Percentiles rank a stretch among this genome's conserved stretches.
phyloP scores from a whole-genome alignment of 2,329 filamentous ascomycete species.

The Onygenales sp. region DNA sequence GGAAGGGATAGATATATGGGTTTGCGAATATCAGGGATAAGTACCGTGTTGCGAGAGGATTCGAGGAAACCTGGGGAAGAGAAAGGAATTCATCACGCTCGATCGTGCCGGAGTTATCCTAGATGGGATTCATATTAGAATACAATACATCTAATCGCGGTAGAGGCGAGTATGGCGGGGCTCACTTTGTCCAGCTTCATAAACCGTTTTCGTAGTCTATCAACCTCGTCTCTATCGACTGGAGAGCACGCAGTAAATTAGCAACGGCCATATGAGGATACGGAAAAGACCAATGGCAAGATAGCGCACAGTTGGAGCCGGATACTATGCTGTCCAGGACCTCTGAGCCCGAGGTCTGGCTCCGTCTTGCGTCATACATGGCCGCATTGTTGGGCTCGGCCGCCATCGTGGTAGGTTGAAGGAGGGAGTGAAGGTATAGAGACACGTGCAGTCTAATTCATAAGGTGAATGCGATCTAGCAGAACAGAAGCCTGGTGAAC shows the following conservation, averaged over 20 bases:
- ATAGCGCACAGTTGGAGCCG: conserved; percentile 77
- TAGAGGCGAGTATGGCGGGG: neutral
- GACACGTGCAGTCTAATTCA: neutral
- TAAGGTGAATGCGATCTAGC: neutral
- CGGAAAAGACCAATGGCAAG: neutral
- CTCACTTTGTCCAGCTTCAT: conserved; percentile 97
- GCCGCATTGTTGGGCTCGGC: conserved; percentile 34
- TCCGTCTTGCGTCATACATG: conserved; percentile 34
- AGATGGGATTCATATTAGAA: neutral
- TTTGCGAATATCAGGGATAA: conserved; percentile 11
- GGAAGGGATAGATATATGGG: neutral
- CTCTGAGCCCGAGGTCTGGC: conserved; percentile 44
- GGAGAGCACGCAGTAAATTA: conserved; percentile 9
- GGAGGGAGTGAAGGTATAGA: neutral
- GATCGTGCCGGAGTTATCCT: conserved; percentile 98
- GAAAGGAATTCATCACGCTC: conserved; percentile 97
- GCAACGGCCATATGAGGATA: too few species aligned
- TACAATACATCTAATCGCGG: too few species aligned
- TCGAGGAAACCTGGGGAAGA: conserved; percentile 93
- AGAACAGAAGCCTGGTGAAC: neutral
- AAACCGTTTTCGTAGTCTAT: conserved; percentile 89
- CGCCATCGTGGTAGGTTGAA: conserved; percentile 18
- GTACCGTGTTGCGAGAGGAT: conserved; percentile 89
- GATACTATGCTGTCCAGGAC: conserved; percentile 95
- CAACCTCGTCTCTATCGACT: conserved; percentile 97